These are phyloP conservation scores for Agapanthus africanus DNA, from an alignment of 106 monocot species.

Conservation along the genomic window DNA sequence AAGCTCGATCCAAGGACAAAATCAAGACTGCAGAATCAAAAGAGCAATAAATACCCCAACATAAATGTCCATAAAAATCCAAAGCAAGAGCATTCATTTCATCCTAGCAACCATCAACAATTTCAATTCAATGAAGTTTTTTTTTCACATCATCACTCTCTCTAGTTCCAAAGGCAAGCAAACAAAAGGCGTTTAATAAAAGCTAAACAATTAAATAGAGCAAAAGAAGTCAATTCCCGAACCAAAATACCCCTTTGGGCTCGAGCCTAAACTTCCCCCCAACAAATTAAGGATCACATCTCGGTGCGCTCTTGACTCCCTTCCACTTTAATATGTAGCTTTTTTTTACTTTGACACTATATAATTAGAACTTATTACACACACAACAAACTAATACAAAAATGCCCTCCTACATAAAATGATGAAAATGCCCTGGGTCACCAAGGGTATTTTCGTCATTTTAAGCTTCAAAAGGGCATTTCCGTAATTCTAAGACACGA, in stretches of 20 bases:
- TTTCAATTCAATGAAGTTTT: too few species aligned
- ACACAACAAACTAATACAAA: slow-evolving; percentile 15
- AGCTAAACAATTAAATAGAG: background rate
- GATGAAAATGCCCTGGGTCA: slow-evolving; percentile 5
- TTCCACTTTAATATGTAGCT: background rate
- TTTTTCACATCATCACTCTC: background rate
- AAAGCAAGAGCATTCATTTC: slow-evolving; percentile 3
- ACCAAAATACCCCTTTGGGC: slow-evolving; percentile 47
- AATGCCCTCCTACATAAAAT: slow-evolving; percentile 12
- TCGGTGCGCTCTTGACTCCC: slow-evolving; percentile 99
- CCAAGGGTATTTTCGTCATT: slow-evolving; percentile 6
- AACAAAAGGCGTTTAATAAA: background rate
- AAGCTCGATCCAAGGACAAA: too few species aligned
- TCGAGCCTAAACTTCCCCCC: background rate
- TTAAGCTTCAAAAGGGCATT: slow-evolving; percentile 13
- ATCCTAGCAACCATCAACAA: background rate
- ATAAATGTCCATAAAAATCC: too few species aligned
- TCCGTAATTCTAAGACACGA: slow-evolving; percentile 12
- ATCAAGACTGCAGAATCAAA: too few species aligned
- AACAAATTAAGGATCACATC: slow-evolving; percentile 38
- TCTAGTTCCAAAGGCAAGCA: background rate
- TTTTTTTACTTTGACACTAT: background rate
- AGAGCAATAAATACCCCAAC: too few species aligned
- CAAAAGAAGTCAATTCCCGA: slow-evolving; percentile 99
- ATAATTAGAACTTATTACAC: too few species aligned